phyloP scores from a whole-genome alignment of 208 protist genomes.

The Trypanosoma caninum region DNA sequence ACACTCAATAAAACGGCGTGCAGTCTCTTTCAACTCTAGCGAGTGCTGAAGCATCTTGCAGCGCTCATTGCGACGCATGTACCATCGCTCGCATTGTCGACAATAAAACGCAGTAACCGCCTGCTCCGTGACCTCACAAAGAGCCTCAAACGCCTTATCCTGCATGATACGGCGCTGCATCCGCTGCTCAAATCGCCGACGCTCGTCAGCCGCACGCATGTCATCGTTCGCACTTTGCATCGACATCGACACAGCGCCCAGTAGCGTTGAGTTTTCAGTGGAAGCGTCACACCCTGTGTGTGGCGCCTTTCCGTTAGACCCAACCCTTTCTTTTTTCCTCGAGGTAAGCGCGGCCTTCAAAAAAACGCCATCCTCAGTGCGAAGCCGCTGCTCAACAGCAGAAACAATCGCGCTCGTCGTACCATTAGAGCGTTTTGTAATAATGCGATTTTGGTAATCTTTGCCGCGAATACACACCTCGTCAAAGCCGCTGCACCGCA shows the following conservation, averaged over 20 bases:
- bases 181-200: constrained; percentile 35
- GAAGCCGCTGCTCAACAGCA: constrained; percentile 13
- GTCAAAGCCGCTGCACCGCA: constrained; percentile 10
- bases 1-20: constrained; percentile 69
- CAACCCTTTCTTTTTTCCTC: neutral
- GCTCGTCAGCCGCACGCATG: constrained; percentile 36
- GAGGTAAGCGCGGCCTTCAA: constrained; percentile 1
- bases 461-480: neutral
- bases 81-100: constrained; percentile 61
- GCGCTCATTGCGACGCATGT: constrained; percentile 36
- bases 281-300: too few relatives aligned
- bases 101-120: constrained; percentile 55
- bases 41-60: constrained; percentile 55
- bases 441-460: constrained; percentile 6
- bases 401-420: constrained; percentile 14
- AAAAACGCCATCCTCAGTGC: neutral
- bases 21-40: constrained; percentile 37
- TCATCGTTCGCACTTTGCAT: constrained; percentile 52
- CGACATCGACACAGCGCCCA: constrained; percentile 32
- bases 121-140: constrained; percentile 55
- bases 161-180: constrained; percentile 47
- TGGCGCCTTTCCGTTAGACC: neutral
- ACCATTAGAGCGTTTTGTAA: constrained; percentile 9
- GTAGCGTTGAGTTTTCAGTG: too few relatives aligned
- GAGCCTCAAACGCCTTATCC: constrained; percentile 53